Evolutionary conservation across 2,329 filamentous ascomycete species (phyloP).

Genomic region (Arachnopeziza araneosa): DNA sequence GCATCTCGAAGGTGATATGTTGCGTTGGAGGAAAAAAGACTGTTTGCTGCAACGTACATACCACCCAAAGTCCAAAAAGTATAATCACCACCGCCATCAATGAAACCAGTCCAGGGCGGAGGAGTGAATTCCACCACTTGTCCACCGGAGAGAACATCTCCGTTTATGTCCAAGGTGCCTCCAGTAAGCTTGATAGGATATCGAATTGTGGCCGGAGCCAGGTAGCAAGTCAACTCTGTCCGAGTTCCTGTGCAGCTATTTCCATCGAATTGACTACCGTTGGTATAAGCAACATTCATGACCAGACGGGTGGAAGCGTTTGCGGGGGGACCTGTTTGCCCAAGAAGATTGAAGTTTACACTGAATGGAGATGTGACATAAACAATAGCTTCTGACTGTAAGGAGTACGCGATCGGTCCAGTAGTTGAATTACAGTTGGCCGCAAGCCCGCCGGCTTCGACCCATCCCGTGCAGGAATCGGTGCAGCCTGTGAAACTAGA

Average conservation of each 20-base stretch:
- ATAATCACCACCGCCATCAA: not conserved
- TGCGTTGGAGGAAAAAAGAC: conserved; percentile 4
- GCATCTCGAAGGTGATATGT: not conserved
- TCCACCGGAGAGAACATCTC: not conserved
- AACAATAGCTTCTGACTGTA: not conserved
- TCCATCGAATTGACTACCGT: not conserved
- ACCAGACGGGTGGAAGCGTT: not conserved
- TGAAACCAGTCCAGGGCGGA: not conserved
- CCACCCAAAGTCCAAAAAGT: conserved; percentile 5
- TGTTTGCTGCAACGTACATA: conserved; percentile 5
- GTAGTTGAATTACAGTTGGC: conserved; percentile 1
- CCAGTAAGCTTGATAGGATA: not conserved
- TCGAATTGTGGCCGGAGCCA: conserved; percentile 1
- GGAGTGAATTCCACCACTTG: not conserved
- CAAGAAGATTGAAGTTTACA: not conserved
- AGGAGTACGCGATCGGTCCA: not conserved
- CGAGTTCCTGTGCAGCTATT: not conserved
- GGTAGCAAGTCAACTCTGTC: not conserved
- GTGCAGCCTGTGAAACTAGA: conserved; percentile 7
- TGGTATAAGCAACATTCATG: conserved; percentile 2
- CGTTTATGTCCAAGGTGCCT: not conserved
- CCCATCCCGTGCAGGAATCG: conserved; percentile 5
- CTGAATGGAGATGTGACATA: not conserved
- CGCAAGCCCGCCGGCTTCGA: conserved; percentile 7
- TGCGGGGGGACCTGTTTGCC: not conserved